Percentiles rank a stretch among this genome's conserved stretches.
Evolutionary conservation across 1,284 basidiomycete genomes (phyloP).

Genomic region (Naganishia liquefaciens): DNA sequence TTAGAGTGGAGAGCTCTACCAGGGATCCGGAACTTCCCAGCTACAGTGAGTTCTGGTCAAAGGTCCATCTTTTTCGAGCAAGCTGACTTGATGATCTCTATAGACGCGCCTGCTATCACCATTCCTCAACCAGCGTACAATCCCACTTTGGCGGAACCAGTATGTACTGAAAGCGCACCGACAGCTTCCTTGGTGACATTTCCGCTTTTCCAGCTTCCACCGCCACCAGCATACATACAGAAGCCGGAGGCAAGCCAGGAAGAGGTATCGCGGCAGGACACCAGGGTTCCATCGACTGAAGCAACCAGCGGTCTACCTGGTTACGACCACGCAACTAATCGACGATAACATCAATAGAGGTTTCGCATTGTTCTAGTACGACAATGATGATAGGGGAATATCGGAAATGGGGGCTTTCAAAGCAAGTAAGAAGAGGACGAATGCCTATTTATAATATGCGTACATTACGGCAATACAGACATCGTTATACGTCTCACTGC

Average conservation of each 20-base stretch:
- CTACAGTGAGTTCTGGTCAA: slow-evolving; percentile 3
- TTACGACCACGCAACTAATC: neutral
- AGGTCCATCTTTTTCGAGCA: neutral
- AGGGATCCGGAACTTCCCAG: slow-evolving; percentile 16
- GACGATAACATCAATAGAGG: neutral
- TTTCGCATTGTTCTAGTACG: neutral
- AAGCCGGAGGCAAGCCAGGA: neutral
- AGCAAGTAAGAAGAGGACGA: too few species aligned
- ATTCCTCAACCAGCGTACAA: slow-evolving; percentile 22
- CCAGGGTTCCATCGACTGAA: neutral
- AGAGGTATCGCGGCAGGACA: slow-evolving; percentile 4
- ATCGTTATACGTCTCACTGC: too few species aligned
- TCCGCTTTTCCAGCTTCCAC: neutral
- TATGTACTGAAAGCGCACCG: neutral
- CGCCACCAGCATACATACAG: slow-evolving; percentile 13
- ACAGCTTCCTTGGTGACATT: neutral
- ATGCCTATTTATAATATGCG: too few species aligned
- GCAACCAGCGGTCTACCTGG: neutral
- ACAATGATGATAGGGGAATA: too few species aligned
- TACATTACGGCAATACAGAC: too few species aligned
- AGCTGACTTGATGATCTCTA: neutral
- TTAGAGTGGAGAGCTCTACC: slow-evolving; percentile 16
- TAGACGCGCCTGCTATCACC: slow-evolving; percentile 19
- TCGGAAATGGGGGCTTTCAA: too few species aligned
- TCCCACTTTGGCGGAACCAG: neutral